A percentile compares a stretch with the other conserved stretches of the same genome.
These are phyloP conservation scores for Fraxinus xanthoxyloides DNA, from an alignment of 305 asterid species.

Conservation along the genomic window DNA sequence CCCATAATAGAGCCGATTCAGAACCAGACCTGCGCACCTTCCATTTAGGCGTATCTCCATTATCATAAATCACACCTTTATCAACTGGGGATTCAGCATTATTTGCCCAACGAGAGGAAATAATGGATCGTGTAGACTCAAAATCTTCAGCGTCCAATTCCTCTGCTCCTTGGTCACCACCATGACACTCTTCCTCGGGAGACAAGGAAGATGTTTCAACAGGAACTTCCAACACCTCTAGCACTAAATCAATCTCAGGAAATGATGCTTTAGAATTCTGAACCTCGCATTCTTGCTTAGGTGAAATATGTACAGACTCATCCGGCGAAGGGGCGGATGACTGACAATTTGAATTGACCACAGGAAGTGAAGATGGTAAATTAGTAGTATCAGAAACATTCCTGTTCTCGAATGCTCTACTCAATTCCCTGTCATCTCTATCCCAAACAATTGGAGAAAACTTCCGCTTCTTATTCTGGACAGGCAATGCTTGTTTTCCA, in stretches of 20 bases:
- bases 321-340: conserved; percentile 30
- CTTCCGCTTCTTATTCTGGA: conserved; percentile 55
- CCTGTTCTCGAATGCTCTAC: conserved; percentile 30
- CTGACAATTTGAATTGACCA: conserved; percentile 21
- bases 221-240: conserved; percentile 35
- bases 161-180: conserved; percentile 28
- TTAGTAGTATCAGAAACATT: conserved; percentile 21
- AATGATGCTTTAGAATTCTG: conserved; percentile 31
- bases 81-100: conserved; percentile 70
- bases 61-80: conserved; percentile 67
- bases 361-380: conserved; percentile 34
- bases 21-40: conserved; percentile 36
- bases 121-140: conserved; percentile 46
- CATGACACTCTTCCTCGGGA: conserved; percentile 29
- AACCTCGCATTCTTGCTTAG: conserved; percentile 26
- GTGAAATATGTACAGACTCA: conserved; percentile 27
- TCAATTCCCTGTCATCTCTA: conserved; percentile 54
- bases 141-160: conserved; percentile 45
- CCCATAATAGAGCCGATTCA: conserved; percentile 40
- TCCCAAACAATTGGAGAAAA: conserved; percentile 91
- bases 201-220: conserved; percentile 31
- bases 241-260: conserved; percentile 24
- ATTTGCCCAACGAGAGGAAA: conserved; percentile 83
- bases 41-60: conserved; percentile 37
- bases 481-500: conserved; percentile 31